Percentiles rank a stretch among this genome's conserved stretches.
phyloP scores from a whole-genome alignment of 805 yeast species.

The Barnettozyma siamensis region DNA sequence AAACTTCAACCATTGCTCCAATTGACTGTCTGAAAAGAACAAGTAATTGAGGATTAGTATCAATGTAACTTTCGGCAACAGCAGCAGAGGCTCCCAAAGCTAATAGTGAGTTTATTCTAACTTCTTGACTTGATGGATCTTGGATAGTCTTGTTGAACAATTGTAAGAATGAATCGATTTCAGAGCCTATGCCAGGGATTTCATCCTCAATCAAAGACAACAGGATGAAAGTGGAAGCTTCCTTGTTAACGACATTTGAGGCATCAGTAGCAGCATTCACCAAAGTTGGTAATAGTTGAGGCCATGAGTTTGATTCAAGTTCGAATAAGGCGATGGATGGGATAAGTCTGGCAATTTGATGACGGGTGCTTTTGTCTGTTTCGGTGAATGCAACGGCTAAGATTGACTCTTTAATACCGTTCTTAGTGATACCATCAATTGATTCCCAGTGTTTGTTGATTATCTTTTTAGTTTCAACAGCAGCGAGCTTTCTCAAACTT shows the following conservation, averaged over 20 bases:
- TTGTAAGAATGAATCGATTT: constrained; percentile 61
- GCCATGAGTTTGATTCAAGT: constrained; percentile 66
- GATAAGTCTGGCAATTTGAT: constrained; percentile 83
- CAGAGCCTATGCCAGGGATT: constrained; percentile 50
- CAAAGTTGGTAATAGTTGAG: constrained; percentile 65
- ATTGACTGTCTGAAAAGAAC: constrained; percentile 56
- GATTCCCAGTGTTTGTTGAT: constrained; percentile 63
- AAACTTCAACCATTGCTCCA: constrained; percentile 76
- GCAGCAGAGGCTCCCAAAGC: constrained; percentile 67
- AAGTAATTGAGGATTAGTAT: constrained; percentile 41
- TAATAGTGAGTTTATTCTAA: constrained; percentile 77
- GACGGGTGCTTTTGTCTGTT: constrained; percentile 65
- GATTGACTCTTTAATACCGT: constrained; percentile 60
- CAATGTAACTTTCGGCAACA: constrained; percentile 56
- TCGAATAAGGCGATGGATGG: constrained; percentile 81
- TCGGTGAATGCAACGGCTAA: constrained; percentile 64
- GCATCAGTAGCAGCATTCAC: constrained; percentile 57
- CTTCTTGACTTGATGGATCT: constrained; percentile 56
- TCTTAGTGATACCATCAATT: constrained; percentile 41
- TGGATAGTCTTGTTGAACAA: constrained; percentile 64
- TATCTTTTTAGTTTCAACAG: constrained; percentile 91
- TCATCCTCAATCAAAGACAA: constrained; percentile 71
- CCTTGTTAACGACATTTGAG: constrained; percentile 52
- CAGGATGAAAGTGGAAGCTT: constrained; percentile 77
- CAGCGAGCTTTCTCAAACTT: constrained; percentile 85